Base-by-base conservation (phyloP, 371 early-diverging fungal genomes). In the Mucor ambiguus region DNA sequence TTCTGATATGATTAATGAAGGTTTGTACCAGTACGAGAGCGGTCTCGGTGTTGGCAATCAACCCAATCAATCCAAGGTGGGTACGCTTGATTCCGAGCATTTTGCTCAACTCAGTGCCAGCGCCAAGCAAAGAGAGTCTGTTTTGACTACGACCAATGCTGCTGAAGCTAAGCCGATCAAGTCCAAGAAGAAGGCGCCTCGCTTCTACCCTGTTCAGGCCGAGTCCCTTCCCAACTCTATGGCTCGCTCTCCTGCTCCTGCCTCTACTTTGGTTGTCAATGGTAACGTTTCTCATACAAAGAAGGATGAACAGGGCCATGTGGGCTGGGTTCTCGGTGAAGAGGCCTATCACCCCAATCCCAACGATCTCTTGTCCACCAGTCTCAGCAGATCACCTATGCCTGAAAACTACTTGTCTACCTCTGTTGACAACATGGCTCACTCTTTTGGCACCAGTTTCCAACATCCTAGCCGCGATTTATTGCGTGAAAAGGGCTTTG, bases 401-500 rank as follows among this genome's bases (percentile, higher is more conserved):
- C 71, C 58, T 22, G 66, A 58, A 52, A 61, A 66, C 4, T 32
- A 74, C 44, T 57, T 85, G 5, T 81, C 83, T 26, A 76, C 80
- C 1, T 79, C 83, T 20, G 64, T 76, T 20, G 87, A 87, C 58
- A 63, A 82, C 46, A 80, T 84, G 66, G 85, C 87, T n/a, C 91
- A 92, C 58, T 91, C 92, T 28, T 90, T 93, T 78, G 86, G 89
- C 28, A 49, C 49, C 49, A 81, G 86, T 32, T 94, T 95, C 86
- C 93, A 97, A 83, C 98, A 97, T 69, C 97, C 98, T 1, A 90
- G 90, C 60, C 96, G 96, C 70, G 96, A 95, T 74, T 85, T 97
- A 22, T 75, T 97, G 74, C 91, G 92, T 67, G 96, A 97, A 73
- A 95, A 96, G 74, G 96, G 96, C 1, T 97, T 96, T 71, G 85